Evolutionary conservation across 768 basidiomycete genomes (phyloP).

Genomic region (Cystofilobasidium macerans): DNA sequence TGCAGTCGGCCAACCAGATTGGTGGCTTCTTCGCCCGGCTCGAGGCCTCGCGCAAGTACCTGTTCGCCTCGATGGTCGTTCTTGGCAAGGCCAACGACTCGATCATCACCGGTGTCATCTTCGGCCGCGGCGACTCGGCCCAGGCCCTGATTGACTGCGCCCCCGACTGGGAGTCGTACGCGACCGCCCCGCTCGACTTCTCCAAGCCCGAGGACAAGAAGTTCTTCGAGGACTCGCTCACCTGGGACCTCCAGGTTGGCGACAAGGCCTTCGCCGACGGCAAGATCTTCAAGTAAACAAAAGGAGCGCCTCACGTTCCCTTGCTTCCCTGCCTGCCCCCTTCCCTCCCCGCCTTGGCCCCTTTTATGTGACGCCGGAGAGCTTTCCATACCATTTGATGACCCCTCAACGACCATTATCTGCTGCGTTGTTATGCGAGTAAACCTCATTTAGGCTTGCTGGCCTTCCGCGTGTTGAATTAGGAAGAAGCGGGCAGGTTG

Average conservation of each 20-base stretch:
- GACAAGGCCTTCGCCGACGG: conserved; percentile 77
- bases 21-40: conserved; percentile 93
- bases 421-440: too few relatives aligned
- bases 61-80: conserved; percentile 87
- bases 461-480: too few relatives aligned
- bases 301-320: too few relatives aligned
- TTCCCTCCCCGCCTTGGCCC: too few relatives aligned
- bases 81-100: conserved; percentile 69
- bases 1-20: conserved; percentile 43
- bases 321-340: too few relatives aligned
- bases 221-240: conserved; percentile 84
- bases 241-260: conserved; percentile 82
- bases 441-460: too few relatives aligned
- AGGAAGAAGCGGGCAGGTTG: too few relatives aligned
- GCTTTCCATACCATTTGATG: too few relatives aligned
- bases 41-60: conserved; percentile 81
- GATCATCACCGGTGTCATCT: conserved; percentile 66
- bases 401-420: too few relatives aligned
- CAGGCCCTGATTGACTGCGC: conserved; percentile 58
- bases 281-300: conserved; percentile 24
- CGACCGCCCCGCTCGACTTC: conserved; percentile 65
- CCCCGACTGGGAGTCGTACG: conserved; percentile 80
- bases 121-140: conserved; percentile 59
- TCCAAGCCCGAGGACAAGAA: conserved; percentile 62
- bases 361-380: too few relatives aligned